Base-by-base conservation (phyloP, 768 basidiomycete genomes). In the Erythrobasidium yunnanense region DNA sequence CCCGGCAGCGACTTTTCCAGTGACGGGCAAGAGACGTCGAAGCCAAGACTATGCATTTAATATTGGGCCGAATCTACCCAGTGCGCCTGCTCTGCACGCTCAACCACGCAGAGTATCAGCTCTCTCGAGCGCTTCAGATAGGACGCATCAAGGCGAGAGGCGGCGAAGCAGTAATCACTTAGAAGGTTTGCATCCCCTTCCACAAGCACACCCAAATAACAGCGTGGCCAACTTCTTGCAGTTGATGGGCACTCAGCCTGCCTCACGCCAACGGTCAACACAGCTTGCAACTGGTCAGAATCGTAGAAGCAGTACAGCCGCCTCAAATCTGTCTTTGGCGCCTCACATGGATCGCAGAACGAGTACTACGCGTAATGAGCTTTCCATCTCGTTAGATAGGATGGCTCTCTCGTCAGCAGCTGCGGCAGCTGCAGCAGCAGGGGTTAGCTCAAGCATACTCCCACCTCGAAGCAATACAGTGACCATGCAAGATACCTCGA, bases 401-500 rank as follows among this genome's bases (percentile, higher is more conserved):
- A 63, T 63, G 60, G 60, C 60, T 11, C 46, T 63, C 11, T 42
- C 38, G 11, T 42, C 38, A n/a, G n/a, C n/a, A n/a, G n/a, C n/a
- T n/a, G n/a, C n/a, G n/a, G n/a, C n/a, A n/a, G n/a, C n/a, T n/a
- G n/a, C n/a, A n/a, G n/a, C n/a, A n/a, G n/a, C n/a, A n/a, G n/a
- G n/a, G n/a, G n/a, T n/a, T n/a, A n/a, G n/a, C n/a, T n/a, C n/a
- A n/a, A n/a, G n/a, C n/a, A n/a, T n/a, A n/a, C n/a, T n/a, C n/a
- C 38, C 11, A n/a, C 38, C 38, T 11, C 38, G 38, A 11, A 42
- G 38, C 38, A 42, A n/a, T n/a, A 11, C n/a, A n/a, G 38, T n/a
- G 11, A 42, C 11, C n/a, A 11, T 42, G 38, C 38, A 42, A 42
- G 38, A 42, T n/a, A n/a, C 11, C 11, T n/a, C 38, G 38, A 11